These are phyloP conservation scores for Phylloporus rhodoxanthus DNA, from an alignment of 768 basidiomycete genomes.

Conservation along the genomic window DNA sequence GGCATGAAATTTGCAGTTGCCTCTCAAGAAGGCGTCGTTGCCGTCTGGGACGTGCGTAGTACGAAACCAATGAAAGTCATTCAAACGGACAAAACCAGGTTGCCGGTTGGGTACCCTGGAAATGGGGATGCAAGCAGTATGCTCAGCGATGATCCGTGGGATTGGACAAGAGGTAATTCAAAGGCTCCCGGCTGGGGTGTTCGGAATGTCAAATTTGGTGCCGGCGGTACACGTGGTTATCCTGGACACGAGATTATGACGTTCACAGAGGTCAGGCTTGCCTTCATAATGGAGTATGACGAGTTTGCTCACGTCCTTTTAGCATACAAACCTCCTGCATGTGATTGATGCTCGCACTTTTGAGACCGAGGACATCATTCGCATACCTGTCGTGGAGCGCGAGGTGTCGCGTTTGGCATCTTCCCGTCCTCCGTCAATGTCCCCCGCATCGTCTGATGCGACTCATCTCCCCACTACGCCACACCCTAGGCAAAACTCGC, in stretches of 20 bases:
- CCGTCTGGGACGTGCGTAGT: conserved; percentile 79
- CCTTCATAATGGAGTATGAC: not conserved
- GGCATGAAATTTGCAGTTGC: conserved; percentile 79
- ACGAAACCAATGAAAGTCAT: conserved; percentile 64
- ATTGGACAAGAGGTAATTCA: conserved; percentile 54
- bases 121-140: conserved; percentile 44
- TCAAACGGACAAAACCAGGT: conserved; percentile 44
- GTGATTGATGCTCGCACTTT: conserved; percentile 85
- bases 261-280: conserved; percentile 73
- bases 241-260: conserved; percentile 70
- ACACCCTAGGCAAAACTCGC: conserved; percentile 13
- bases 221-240: conserved; percentile 43
- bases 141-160: conserved; percentile 60
- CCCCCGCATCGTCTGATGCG: conserved; percentile 10
- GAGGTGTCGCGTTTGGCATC: conserved; percentile 12
- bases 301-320: conserved; percentile 9
- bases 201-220: conserved; percentile 80
- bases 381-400: conserved; percentile 40
- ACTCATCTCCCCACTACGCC: conserved; percentile 9
- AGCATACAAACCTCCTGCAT: conserved; percentile 82
- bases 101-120: conserved; percentile 25
- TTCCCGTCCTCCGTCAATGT: conserved; percentile 8
- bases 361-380: conserved; percentile 65
- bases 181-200: conserved; percentile 79
- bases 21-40: conserved; percentile 74